Percentiles rank a stretch among this genome's conserved stretches.
Evolutionary conservation across 2,329 filamentous ascomycete genomes (phyloP).

Genomic region (Exophiala viscosa): DNA sequence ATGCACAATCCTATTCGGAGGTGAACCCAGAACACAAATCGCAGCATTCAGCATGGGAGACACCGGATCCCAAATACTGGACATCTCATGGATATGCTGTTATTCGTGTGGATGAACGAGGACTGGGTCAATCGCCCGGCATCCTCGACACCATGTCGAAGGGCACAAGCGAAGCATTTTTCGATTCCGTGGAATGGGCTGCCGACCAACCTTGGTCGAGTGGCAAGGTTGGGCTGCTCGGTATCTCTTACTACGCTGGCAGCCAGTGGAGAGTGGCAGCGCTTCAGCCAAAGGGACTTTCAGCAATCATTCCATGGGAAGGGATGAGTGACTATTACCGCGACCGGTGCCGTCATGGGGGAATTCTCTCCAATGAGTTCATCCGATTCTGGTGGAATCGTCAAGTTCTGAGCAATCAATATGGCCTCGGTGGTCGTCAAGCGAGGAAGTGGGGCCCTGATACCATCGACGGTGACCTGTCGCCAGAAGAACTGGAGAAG

Average conservation of each 20-base stretch:
- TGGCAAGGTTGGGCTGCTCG: conserved; percentile 50
- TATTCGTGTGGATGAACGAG: conserved; percentile 53
- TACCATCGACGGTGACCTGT: conserved; percentile 40
- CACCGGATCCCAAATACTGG: conserved; percentile 57
- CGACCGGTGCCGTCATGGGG: conserved; percentile 59
- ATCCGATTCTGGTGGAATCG: conserved; percentile 53
- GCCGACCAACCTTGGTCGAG: conserved; percentile 49
- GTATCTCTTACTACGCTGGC: conserved; percentile 52
- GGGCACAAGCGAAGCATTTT: conserved; percentile 51
- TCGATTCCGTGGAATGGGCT: conserved; percentile 53
- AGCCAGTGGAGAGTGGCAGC: conserved; percentile 56
- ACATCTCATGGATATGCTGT: conserved; percentile 53
- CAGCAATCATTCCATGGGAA: conserved; percentile 54
- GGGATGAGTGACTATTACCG: conserved; percentile 56
- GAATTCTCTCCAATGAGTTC: conserved; percentile 40
- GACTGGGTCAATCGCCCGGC: conserved; percentile 51
- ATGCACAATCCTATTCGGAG: conserved; percentile 49
- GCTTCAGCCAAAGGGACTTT: conserved; percentile 48
- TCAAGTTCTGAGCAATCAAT: conserved; percentile 62
- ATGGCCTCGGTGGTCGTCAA: conserved; percentile 53
- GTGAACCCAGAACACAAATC: conserved; percentile 55
- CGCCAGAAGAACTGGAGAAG: conserved; percentile 33
- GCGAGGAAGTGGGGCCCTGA: conserved; percentile 52
- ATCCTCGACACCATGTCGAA: conserved; percentile 53
- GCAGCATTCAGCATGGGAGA: conserved; percentile 57